phyloP scores from a whole-genome alignment of 2,329 filamentous ascomycete genomes.

The Colletotrichum limetticola region DNA sequence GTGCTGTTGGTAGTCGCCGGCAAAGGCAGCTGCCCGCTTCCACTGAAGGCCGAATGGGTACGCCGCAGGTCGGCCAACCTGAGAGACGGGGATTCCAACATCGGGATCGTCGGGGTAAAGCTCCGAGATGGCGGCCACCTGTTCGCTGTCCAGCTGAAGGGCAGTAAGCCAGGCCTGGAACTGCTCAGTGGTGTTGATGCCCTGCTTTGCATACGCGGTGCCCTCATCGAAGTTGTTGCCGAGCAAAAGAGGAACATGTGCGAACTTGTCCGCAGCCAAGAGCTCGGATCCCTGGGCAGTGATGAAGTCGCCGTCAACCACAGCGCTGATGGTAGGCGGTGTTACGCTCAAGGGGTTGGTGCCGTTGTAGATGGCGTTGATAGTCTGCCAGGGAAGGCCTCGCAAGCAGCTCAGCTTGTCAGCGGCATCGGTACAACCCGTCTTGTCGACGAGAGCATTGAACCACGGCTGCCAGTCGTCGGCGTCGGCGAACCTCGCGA shows the following conservation, averaged over 20 bases:
- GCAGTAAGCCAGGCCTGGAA: constrained; percentile 54
- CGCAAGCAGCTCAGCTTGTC: constrained; percentile 67
- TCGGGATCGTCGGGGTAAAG: constrained; percentile 59
- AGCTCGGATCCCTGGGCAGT: constrained; percentile 58
- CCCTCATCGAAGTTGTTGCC: constrained; percentile 75
- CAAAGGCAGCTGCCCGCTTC: constrained; percentile 71
- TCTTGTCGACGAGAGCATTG: constrained; percentile 31
- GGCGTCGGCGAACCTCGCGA: constrained; percentile 60
- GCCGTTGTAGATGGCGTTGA: constrained; percentile 58
- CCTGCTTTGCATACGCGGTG: constrained; percentile 65
- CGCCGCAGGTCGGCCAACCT: constrained; percentile 51
- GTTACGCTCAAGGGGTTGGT: constrained; percentile 52
- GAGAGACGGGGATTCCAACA: constrained; percentile 58
- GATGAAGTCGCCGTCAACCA: constrained; percentile 53
- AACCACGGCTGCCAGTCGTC: constrained; percentile 56
- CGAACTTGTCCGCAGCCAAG: constrained; percentile 66
- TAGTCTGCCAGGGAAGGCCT: constrained; percentile 55
- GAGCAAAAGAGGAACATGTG: constrained; percentile 72
- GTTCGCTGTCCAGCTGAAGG: constrained; percentile 45
- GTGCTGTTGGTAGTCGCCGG: constrained; percentile 69
- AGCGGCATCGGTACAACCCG: constrained; percentile 49
- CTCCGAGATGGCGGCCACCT: constrained; percentile 55
- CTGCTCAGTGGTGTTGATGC: constrained; percentile 66
- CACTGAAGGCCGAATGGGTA: constrained; percentile 73
- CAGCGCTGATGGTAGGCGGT: constrained; percentile 37